These are phyloP conservation scores for Pyricularia sp. DNA, from an alignment of 2,329 filamentous ascomycete genomes.

Conservation along the genomic window DNA sequence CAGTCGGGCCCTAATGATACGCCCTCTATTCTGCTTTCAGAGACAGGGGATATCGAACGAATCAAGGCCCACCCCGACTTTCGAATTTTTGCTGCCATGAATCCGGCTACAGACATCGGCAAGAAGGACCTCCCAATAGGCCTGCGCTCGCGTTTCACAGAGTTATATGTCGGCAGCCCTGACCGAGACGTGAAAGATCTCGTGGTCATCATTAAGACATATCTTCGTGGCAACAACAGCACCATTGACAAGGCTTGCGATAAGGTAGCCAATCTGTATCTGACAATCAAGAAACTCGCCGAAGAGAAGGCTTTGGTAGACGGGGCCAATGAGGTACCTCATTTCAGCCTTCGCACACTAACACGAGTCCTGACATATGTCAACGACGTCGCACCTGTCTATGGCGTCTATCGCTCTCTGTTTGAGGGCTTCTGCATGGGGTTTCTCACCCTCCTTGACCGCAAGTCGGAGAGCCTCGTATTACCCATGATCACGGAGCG, in stretches of 20 bases:
- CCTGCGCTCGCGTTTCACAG: slow-evolving; percentile 85
- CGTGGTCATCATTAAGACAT: slow-evolving; percentile 78
- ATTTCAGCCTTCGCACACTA: slow-evolving; percentile 92
- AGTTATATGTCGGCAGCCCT: slow-evolving; percentile 87
- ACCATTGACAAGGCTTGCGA: slow-evolving; percentile 64
- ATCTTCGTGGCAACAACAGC: slow-evolving; percentile 63
- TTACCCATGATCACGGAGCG: slow-evolving; percentile 72
- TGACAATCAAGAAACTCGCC: slow-evolving; percentile 75
- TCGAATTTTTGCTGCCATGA: slow-evolving; percentile 97
- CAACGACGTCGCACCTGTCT: slow-evolving; percentile 71
- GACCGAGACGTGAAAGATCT: slow-evolving; percentile 82
- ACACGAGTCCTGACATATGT: slow-evolving; percentile 87
- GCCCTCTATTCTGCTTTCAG: slow-evolving; percentile 81
- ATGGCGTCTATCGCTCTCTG: slow-evolving; percentile 75
- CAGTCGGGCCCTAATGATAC: slow-evolving; percentile 58
- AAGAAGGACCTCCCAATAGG: slow-evolving; percentile 90
- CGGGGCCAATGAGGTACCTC: slow-evolving; percentile 88
- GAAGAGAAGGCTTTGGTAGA: slow-evolving; percentile 82
- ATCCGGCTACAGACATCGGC: slow-evolving; percentile 93
- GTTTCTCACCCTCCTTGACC: slow-evolving; percentile 81
- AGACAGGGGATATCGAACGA: slow-evolving; percentile 87
- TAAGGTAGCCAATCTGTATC: slow-evolving; percentile 79
- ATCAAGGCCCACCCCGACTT: slow-evolving; percentile 87
- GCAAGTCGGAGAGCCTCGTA: slow-evolving; percentile 70
- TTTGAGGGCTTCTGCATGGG: slow-evolving; percentile 98